Percentiles rank a stretch among this genome's conserved stretches.
phyloP scores from a whole-genome alignment of 129 eudicot species.

The Chrysanthemum makinoi region DNA sequence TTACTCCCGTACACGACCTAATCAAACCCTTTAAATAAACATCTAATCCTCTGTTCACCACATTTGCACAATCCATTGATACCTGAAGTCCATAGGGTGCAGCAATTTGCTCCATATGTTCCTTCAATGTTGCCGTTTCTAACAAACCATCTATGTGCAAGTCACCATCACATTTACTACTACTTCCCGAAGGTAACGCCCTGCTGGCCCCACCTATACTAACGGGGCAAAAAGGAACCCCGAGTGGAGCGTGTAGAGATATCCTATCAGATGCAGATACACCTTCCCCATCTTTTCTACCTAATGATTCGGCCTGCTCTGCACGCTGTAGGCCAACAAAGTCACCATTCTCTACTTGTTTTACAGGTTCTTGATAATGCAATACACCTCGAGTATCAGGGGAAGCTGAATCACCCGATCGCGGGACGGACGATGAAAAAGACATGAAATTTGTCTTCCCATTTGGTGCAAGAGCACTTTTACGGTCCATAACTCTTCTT shows the following conservation, averaged over 20 bases:
- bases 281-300: constrained; percentile 41
- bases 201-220: constrained; percentile 55
- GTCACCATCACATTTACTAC: constrained; percentile 40
- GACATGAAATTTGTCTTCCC: constrained; percentile 41
- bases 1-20: constrained; percentile 64
- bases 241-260: constrained; percentile 73
- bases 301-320: constrained; percentile 37
- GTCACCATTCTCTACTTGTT: constrained; percentile 40
- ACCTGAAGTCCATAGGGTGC: constrained; percentile 61
- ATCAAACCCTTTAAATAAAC: constrained; percentile 75
- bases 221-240: constrained; percentile 61
- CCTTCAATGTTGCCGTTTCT: constrained; percentile 58
- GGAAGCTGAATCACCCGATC: constrained; percentile 37
- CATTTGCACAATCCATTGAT: constrained; percentile 68
- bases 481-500: constrained; percentile 54
- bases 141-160: constrained; percentile 53
- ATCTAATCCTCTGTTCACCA: constrained; percentile 69
- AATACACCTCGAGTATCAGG: constrained; percentile 16
- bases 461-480: constrained; percentile 57
- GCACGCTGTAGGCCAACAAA: constrained; percentile 41
- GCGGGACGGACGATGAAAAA: constrained; percentile 34
- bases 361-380: constrained; percentile 43
- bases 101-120: constrained; percentile 78
- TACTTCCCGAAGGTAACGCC: constrained; percentile 42
- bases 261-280: constrained; percentile 36